Percentiles rank a stretch among this genome's conserved stretches.
Conservation (phyloP, 805 yeast genomes). For the Ogataea philodendri region DNA sequence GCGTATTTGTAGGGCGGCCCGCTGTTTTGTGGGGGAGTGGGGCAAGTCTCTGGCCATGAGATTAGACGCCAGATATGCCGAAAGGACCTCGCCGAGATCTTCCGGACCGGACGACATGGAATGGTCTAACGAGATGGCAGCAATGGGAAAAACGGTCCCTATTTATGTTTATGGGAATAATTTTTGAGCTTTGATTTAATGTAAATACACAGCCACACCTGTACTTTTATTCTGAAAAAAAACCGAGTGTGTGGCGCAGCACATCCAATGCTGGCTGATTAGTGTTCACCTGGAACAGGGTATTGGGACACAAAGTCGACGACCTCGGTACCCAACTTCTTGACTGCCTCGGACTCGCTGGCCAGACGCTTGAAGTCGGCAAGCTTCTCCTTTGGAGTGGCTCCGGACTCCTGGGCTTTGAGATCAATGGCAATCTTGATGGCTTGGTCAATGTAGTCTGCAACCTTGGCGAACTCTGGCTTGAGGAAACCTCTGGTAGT, state of each 20-base stretch:
- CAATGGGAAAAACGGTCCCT: conserved; percentile 1
- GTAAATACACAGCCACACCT: conserved; percentile 11
- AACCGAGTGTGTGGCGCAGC: conserved; percentile 3
- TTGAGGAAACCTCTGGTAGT: conserved; percentile 88
- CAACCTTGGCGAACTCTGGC: conserved; percentile 77
- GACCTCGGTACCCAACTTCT: conserved; percentile 62
- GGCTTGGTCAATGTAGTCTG: conserved; percentile 75
- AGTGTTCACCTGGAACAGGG: conserved; percentile 86
- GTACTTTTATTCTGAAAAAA: background rate
- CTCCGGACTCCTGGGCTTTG: conserved; percentile 58
- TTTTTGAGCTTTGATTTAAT: conserved; percentile 1
- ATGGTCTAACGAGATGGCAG: background rate
- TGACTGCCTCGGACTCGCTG: conserved; percentile 58
- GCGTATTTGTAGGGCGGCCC: conserved; percentile 11
- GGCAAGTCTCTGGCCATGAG: conserved; percentile 1
- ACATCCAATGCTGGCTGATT: no score
- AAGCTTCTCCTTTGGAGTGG: conserved; percentile 55
- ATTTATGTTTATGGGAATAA: conserved; percentile 2
- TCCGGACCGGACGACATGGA: conserved; percentile 9
- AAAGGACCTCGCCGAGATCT: conserved; percentile 8
- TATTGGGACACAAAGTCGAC: conserved; percentile 67
- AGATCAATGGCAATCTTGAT: conserved; percentile 64
- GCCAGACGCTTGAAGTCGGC: conserved; percentile 72
- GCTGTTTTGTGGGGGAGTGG: background rate
- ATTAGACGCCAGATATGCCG: conserved; percentile 9